Conservation (phyloP, 768 basidiomycete genomes). For the Suillus subluteus region DNA sequence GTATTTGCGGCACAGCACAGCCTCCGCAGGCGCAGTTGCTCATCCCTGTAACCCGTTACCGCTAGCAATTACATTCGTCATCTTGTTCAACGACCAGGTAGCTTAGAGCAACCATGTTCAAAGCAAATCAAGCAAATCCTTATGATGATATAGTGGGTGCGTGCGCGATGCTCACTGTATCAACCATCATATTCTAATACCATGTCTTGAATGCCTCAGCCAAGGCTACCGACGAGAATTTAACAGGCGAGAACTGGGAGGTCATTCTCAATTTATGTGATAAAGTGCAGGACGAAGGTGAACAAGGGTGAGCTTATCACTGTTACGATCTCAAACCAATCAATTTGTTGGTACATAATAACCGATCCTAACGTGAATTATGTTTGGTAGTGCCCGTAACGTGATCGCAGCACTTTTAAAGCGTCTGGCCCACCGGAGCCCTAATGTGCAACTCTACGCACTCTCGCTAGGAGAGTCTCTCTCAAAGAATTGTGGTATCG, state of each 20-base stretch:
- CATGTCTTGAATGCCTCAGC: slow-evolving; percentile 44
- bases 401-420: slow-evolving; percentile 86
- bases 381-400: slow-evolving; percentile 71
- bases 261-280: slow-evolving; percentile 93
- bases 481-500: slow-evolving; percentile 86
- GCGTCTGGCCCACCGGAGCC: slow-evolving; percentile 90
- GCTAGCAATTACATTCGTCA: neutral
- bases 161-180: slow-evolving; percentile 35
- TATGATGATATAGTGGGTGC: slow-evolving; percentile 93
- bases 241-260: slow-evolving; percentile 96
- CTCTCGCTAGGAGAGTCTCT: slow-evolving; percentile 87
- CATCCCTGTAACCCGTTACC: slow-evolving; percentile 2
- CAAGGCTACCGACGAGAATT: slow-evolving; percentile 97
- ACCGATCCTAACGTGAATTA: slow-evolving; percentile 21
- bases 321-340: slow-evolving; percentile 11
- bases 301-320: slow-evolving; percentile 64
- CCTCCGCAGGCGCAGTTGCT: slow-evolving; percentile 29
- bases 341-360: neutral
- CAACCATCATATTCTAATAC: slow-evolving; percentile 10
- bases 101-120: slow-evolving; percentile 59
- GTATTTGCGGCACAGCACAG: slow-evolving; percentile 27
- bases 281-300: slow-evolving; percentile 90
- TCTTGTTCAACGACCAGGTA: slow-evolving; percentile 21
- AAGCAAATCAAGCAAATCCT: slow-evolving; percentile 64
- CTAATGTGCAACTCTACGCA: slow-evolving; percentile 95